Conservation (phyloP, 2,329 filamentous ascomycete genomes). For the Aureobasidium mangrovei region DNA sequence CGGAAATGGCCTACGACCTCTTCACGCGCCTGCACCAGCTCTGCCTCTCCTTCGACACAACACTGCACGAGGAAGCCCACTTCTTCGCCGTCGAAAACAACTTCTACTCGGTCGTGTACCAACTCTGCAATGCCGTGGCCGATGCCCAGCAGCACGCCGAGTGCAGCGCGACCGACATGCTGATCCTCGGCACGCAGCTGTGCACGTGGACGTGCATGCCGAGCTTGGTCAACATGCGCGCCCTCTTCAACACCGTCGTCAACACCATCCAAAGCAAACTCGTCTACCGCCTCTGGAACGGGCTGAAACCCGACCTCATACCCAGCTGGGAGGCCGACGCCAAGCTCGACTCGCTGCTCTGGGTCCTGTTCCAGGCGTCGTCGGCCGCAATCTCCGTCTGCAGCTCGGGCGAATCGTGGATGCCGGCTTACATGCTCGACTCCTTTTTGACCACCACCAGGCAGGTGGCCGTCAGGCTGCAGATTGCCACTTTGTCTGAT, state of each 20-base stretch:
- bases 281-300: conserved; percentile 11
- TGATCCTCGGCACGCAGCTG: conserved; percentile 7
- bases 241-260: conserved; percentile 13
- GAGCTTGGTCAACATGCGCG: conserved; percentile 5
- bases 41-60: neutral
- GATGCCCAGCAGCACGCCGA: neutral
- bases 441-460: conserved; percentile 1
- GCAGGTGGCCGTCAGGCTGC: conserved; percentile 3
- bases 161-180: conserved; percentile 6
- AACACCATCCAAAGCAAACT: conserved; percentile 9
- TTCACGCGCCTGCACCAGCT: conserved; percentile 9
- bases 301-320: conserved; percentile 8
- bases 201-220: conserved; percentile 11
- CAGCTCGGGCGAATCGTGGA: conserved; percentile 3
- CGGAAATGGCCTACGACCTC: conserved; percentile 1
- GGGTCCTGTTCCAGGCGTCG: conserved; percentile 7
- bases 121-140: conserved; percentile 1
- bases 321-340: neutral
- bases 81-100: conserved; percentile 7
- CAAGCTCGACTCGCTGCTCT: conserved; percentile 2
- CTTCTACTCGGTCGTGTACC: conserved; percentile 5
- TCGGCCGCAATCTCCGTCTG: conserved; percentile 7
- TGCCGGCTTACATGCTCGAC: conserved; percentile 8
- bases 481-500: neutral
- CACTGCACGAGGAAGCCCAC: neutral